Percentiles rank a stretch among this genome's conserved stretches.
phyloP scores from a whole-genome alignment of 2,329 filamentous ascomycete genomes.

The Elsinoe fawcettii region DNA sequence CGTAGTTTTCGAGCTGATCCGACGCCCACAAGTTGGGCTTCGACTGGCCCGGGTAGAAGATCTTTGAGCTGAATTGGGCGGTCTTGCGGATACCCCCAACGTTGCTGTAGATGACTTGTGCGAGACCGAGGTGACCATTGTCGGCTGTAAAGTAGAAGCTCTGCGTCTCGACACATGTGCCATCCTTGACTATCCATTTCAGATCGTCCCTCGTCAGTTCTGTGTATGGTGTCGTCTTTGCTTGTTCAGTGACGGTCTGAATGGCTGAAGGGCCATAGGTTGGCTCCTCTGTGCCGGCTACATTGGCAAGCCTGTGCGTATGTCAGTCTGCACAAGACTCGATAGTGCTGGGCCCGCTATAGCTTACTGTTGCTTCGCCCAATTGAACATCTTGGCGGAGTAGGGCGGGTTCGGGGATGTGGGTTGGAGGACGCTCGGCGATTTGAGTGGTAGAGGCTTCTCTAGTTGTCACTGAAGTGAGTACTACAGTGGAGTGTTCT shows the following conservation, averaged over 20 bases:
- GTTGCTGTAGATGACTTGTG: constrained; percentile 96
- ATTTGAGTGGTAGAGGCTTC: background rate
- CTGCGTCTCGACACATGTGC: constrained; percentile 88
- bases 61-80: constrained; percentile 87
- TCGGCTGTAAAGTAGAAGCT: constrained; percentile 85
- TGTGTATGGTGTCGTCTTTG: constrained; percentile 69
- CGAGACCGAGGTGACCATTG: constrained; percentile 65
- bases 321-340: constrained; percentile 16
- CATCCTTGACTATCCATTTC: constrained; percentile 73
- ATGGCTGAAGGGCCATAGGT: constrained; percentile 88
- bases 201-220: constrained; percentile 70
- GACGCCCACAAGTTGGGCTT: constrained; percentile 77
- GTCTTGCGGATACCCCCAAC: constrained; percentile 87
- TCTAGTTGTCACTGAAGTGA: background rate
- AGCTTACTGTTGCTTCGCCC: constrained; percentile 83
- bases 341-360: constrained; percentile 15
- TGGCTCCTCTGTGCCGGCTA: constrained; percentile 92
- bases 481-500: too few species aligned
- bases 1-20: constrained; percentile 66
- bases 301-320: constrained; percentile 52
- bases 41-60: constrained; percentile 65
- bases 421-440: background rate
- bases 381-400: constrained; percentile 68
- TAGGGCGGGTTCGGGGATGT: background rate
- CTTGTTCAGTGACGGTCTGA: constrained; percentile 74